These are phyloP conservation scores for Mrakiaceae sp. DNA, from an alignment of 1,284 basidiomycete genomes.

Conservation along the genomic window DNA sequence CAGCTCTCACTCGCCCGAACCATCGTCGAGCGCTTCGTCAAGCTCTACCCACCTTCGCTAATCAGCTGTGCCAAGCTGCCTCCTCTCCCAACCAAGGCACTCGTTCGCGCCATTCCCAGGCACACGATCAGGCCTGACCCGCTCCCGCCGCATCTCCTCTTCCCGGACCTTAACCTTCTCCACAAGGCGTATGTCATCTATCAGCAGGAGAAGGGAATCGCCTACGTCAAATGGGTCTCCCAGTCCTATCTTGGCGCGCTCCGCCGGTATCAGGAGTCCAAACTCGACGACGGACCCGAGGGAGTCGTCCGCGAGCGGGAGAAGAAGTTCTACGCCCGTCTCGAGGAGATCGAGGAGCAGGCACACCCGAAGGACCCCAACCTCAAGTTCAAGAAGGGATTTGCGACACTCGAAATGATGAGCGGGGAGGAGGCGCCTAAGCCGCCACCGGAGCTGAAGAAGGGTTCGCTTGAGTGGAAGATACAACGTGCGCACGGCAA, in stretches of 20 bases:
- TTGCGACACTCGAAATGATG: neutral
- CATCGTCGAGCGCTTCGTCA: constrained; percentile 25
- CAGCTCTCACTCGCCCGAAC: constrained; percentile 18
- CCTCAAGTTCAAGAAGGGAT: neutral
- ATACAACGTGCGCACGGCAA: neutral
- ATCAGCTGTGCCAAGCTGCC: constrained; percentile 25
- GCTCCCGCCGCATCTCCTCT: constrained; percentile 32
- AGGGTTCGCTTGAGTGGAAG: neutral
- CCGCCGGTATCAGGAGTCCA: neutral
- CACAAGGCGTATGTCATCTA: constrained; percentile 30
- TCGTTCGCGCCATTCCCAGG: constrained; percentile 25
- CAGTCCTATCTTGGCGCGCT: neutral
- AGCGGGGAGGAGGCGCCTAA: neutral
- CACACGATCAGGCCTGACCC: constrained; percentile 25
- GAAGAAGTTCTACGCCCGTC: neutral
- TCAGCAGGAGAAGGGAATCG: constrained; percentile 23
- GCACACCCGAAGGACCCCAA: too few species aligned
- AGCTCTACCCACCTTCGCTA: constrained; percentile 25
- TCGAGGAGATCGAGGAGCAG: neutral
- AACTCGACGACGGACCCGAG: neutral
- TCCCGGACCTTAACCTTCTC: constrained; percentile 29
- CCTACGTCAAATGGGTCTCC: constrained; percentile 24
- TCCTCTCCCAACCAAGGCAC: constrained; percentile 20
- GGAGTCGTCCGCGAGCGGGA: neutral
- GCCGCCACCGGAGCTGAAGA: neutral